Evolutionary conservation across 1,284 basidiomycete species (phyloP), one percentile per base, ranked within the genome.

Genomic region (Trichosporon asahii): DNA sequence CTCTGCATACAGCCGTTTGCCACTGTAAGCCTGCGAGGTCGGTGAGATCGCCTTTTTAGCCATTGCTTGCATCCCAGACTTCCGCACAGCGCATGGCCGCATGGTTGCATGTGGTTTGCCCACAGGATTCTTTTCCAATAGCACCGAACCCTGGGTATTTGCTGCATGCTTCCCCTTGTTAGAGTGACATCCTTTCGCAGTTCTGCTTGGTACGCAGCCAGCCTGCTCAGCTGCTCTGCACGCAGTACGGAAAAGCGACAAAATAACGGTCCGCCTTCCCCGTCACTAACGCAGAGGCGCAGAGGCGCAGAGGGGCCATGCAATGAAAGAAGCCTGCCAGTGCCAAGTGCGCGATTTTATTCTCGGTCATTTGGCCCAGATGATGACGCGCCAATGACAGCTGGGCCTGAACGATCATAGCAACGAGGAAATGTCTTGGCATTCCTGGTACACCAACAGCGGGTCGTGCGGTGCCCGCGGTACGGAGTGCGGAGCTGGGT

Each of bases 271-370:
- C 40, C 40, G 40, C 18, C 4, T 12, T 18, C 4, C 40, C 40
- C 40, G 40, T 3, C 15, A n/a, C 40, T 44, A 44, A 4, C 37
- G 37, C 37, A 2, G 14, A n/a, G n/a, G n/a, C n/a, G n/a, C n/a
- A n/a, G n/a, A 40, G 37, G 5, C 37, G 5, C 37, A 40, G 5
- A 12, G 4, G 8, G 11, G 9, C 35, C 7, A 37, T 37, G 35
- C 44, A 46, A 46, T 5, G 44, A 21, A 33, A 33, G 44, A 21
- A 46, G 23, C 21, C 2, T 7, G 49, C 6, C 12, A 18, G 18
- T 23, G 49, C 49, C 49, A 53, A 53, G 49, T 53, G 49, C 49
- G 49, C 49, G 49, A 53, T 53, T 53, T 53, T 53, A 53, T 53
- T 53, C 49, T 53, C 49, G 23, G 49, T 53, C 31, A 33, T n/a